phyloP scores from a whole-genome alignment of 176 grass and related monocot genomes.

The Pharus latifolius region DNA sequence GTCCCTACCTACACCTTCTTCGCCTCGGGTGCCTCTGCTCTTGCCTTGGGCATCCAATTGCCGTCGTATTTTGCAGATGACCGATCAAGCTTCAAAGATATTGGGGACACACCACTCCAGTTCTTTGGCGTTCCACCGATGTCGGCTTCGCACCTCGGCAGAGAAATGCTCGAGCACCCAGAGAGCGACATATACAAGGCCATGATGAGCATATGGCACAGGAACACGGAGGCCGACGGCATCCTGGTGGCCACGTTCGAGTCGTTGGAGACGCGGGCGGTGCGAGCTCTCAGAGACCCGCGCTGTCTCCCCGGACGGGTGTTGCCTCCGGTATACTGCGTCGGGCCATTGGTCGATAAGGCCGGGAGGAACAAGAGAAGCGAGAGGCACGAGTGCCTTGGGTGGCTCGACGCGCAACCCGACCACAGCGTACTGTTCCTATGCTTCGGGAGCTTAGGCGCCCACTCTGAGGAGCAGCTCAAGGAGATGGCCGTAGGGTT shows the following conservation, averaged over 20 bases:
- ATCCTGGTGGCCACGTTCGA: conserved; percentile 37
- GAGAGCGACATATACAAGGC: background rate
- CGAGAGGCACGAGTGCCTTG: conserved; percentile 13
- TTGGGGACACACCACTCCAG: conserved; percentile 10
- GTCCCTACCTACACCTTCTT: conserved; percentile 27
- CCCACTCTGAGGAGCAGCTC: background rate
- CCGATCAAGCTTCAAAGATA: background rate
- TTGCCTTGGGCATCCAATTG: conserved; percentile 12
- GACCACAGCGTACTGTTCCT: conserved; percentile 28
- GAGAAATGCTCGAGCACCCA: background rate
- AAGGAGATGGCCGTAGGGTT: conserved; percentile 33
- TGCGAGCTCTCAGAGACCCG: conserved; percentile 2
- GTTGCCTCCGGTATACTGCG: conserved; percentile 8
- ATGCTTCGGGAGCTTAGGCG: conserved; percentile 12
- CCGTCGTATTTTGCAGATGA: background rate
- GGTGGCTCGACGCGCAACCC: conserved; percentile 30
- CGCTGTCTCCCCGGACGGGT: background rate
- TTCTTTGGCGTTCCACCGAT: conserved; percentile 28
- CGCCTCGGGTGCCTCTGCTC: background rate
- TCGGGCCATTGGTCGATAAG: conserved; percentile 30
- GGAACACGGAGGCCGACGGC: background rate
- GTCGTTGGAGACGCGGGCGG: background rate
- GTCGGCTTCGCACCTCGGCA: conserved; percentile 7
- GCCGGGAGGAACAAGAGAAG: background rate
- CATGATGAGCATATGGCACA: background rate